phyloP scores from a whole-genome alignment of 768 basidiomycete species.

The Lactifluus pinguis region DNA sequence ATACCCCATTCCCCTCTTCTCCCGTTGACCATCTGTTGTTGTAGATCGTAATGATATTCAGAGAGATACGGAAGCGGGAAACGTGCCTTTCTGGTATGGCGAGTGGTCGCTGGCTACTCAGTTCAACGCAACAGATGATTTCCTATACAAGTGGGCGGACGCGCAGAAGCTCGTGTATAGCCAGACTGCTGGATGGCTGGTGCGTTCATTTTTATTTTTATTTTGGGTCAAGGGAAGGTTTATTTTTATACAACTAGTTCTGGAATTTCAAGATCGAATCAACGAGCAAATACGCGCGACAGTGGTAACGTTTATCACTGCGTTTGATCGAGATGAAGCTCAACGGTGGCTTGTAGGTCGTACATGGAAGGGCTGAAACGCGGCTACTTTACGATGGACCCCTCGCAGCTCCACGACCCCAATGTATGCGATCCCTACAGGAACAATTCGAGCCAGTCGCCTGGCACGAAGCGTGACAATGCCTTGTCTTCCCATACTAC shows the following conservation, averaged over 20 bases:
- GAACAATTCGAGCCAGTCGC: neutral
- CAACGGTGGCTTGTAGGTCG: slow-evolving; percentile 35
- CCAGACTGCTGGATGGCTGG: slow-evolving; percentile 57
- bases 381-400: slow-evolving; percentile 59
- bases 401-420: slow-evolving; percentile 44
- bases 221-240: neutral
- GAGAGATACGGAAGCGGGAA: slow-evolving; percentile 33
- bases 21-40: neutral
- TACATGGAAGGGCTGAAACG: slow-evolving; percentile 51
- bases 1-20: neutral
- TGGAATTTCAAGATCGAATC: slow-evolving; percentile 74
- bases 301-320: slow-evolving; percentile 41
- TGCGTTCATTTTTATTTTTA: slow-evolving; percentile 30
- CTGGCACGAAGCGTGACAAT: neutral
- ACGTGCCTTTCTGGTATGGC: slow-evolving; percentile 46
- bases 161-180: slow-evolving; percentile 62
- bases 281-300: slow-evolving; percentile 40
- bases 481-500: neutral
- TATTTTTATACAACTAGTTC: slow-evolving; percentile 26
- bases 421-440: slow-evolving; percentile 44
- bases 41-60: slow-evolving; percentile 54
- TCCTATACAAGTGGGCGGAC: slow-evolving; percentile 62
- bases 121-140: slow-evolving; percentile 51
- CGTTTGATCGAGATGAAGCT: neutral
- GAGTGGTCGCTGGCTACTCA: slow-evolving; percentile 60